Evolutionary conservation across 768 basidiomycete genomes (phyloP), one percentile per base, ranked within the genome.

Genomic region (Boletus eberwhitei): DNA sequence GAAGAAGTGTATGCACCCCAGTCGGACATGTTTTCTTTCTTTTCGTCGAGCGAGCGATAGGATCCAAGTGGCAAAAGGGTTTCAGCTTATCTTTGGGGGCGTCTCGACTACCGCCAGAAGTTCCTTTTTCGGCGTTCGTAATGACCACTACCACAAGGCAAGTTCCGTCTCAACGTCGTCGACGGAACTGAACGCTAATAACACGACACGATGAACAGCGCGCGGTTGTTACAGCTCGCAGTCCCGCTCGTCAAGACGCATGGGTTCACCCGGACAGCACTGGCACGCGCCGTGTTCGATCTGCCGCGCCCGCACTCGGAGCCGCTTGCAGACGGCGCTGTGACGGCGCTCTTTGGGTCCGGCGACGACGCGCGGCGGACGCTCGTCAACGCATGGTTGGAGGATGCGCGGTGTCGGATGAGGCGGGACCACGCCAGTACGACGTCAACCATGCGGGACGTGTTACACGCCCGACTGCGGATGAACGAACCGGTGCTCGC

Each of bases 251-350:
- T 93, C 43, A 68, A 65, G 52, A 77, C 77, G 7, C 79, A 89
- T 59, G 90, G 90, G 9, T 93, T 93, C 67, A 86, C 90, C 12
- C 81, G 90, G 19, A 76, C 82, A 29, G 78, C 88, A 0, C 76
- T 92, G 11, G 78, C 88, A 4, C 79, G 74, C 45, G 84, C 89
- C 21, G 88, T 80, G 8, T 76, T 88, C 5, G 66, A 74, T 2
- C 74, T 88, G 2, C 74, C 77, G 1, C 65, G 72, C 55, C 75
- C 72, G 0, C 85, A 84, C 61, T 22, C 76, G 1, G 72, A 78
- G 52, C 88, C 87, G 8, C 81, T 93, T 21, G 79, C 85, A 1
- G 89, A 92, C 53, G 72, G 76, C 0, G 85, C 88, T 0, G 80
- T 93, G 21, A 81, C 85, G 2, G 79, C 86, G 7, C 73, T 93